phyloP scores from a whole-genome alignment of 192 early-diverging fungal species.

The Rhizophagus prolifer region DNA sequence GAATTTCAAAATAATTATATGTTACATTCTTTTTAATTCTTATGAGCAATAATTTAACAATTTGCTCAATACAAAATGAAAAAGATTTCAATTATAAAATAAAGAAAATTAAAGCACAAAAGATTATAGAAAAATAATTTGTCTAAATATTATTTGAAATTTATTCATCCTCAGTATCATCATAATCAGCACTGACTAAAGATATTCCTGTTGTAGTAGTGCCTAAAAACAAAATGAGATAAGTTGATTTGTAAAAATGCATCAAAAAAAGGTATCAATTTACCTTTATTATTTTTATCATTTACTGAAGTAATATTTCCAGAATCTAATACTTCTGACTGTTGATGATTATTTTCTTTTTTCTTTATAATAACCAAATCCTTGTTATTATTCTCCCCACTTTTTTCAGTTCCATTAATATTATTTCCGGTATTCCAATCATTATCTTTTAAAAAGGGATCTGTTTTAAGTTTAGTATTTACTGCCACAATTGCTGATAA shows the following conservation, averaged over 20 bases:
- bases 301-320: not conserved
- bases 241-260: not conserved
- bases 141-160: not conserved
- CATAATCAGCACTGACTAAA: constrained; percentile 23
- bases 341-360: not conserved
- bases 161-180: constrained; percentile 8
- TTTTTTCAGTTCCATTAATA: not conserved
- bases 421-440: constrained; percentile 9
- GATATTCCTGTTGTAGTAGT: not conserved
- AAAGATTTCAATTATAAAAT: constrained; percentile 1
- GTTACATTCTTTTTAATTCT: not conserved
- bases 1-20: not conserved
- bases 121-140: not conserved
- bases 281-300: not conserved
- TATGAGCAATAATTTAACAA: not conserved
- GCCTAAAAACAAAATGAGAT: not conserved
- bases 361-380: not conserved
- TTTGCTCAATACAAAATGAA: not conserved
- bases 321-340: not conserved
- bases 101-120: not conserved
- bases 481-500: constrained; percentile 26
- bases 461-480: constrained; percentile 43
- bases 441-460: constrained; percentile 41
- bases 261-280: not conserved
- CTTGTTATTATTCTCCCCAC: not conserved